Evolutionary conservation across 2,329 filamentous ascomycete genomes (phyloP).

Genomic region (Chrysoporthe deuterocubensis): DNA sequence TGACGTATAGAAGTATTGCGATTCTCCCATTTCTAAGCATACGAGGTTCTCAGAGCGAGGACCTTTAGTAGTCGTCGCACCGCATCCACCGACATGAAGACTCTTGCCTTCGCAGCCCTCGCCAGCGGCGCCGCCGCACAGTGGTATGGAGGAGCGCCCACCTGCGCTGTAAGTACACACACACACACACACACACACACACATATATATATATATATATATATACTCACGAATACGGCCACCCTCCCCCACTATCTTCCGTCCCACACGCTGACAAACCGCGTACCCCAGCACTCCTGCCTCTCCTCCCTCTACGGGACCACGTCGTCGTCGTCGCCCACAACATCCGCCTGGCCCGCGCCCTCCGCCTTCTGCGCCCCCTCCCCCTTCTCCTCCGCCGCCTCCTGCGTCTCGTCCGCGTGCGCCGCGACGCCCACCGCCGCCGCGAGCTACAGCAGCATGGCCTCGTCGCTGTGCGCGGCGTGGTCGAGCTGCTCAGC

Average conservation of each 20-base stretch:
- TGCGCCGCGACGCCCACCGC: slow-evolving; percentile 39
- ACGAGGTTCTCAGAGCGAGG: neutral
- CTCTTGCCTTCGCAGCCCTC: slow-evolving; percentile 19
- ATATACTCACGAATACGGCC: neutral
- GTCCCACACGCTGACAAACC: neutral
- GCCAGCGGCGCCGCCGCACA: slow-evolving; percentile 34
- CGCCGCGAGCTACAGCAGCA: slow-evolving; percentile 38
- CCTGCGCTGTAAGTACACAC: slow-evolving; percentile 45
- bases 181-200: neutral
- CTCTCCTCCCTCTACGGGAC: slow-evolving; percentile 44
- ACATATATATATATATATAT: too few species aligned
- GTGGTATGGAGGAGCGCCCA: slow-evolving; percentile 46
- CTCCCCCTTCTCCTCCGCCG: slow-evolving; percentile 35
- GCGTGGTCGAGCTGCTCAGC: slow-evolving; percentile 44
- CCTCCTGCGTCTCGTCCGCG: slow-evolving; percentile 37
- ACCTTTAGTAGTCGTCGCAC: neutral
- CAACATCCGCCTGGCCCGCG: slow-evolving; percentile 35
- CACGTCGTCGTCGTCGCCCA: slow-evolving; percentile 24
- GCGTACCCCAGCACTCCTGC: slow-evolving; percentile 44
- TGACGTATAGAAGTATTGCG: neutral
- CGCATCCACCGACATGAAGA: slow-evolving; percentile 15
- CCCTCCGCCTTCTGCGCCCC: slow-evolving; percentile 39
- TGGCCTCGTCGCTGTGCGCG: slow-evolving; percentile 48
- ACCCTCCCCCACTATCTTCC: neutral
- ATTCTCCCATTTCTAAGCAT: neutral